phyloP scores from a whole-genome alignment of 495 filamentous ascomycete species.

The Talaromyces thailandensis region DNA sequence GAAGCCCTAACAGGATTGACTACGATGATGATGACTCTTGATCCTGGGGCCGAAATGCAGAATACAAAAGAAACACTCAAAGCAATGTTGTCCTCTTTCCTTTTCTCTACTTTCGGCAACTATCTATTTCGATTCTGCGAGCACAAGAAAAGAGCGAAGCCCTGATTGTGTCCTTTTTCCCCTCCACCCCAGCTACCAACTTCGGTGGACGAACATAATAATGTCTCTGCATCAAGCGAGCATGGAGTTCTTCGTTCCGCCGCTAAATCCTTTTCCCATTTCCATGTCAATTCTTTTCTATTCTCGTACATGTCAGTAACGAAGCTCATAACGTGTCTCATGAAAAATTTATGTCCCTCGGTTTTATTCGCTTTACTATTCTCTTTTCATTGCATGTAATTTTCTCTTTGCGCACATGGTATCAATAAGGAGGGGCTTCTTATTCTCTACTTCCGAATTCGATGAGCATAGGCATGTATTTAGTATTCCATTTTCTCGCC shows the following conservation, averaged over 20 bases:
- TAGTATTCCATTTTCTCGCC: neutral
- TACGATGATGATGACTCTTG: conserved; percentile 23
- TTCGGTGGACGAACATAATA: neutral
- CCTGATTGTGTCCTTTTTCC: neutral
- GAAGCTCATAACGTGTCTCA: neutral
- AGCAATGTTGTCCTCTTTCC: neutral
- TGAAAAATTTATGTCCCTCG: neutral
- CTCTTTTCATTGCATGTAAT: neutral
- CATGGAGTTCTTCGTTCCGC: neutral
- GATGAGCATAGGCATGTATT: neutral
- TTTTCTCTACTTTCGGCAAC: neutral
- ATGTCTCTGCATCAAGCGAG: conserved; percentile 5
- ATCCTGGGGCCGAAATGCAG: neutral
- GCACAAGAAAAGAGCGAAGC: neutral
- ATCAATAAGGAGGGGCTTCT: neutral
- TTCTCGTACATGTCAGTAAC: neutral
- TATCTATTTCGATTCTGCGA: neutral
- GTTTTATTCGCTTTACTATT: neutral
- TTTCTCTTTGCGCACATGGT: neutral
- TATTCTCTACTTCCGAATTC: neutral
- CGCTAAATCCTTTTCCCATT: neutral
- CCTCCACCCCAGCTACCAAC: neutral
- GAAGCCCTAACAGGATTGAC: conserved; percentile 40
- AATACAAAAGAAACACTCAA: neutral
- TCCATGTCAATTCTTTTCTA: neutral